Evolutionary conservation across 2,329 filamentous ascomycete species (phyloP).

Genomic region (Aureobasidium namibiae): DNA sequence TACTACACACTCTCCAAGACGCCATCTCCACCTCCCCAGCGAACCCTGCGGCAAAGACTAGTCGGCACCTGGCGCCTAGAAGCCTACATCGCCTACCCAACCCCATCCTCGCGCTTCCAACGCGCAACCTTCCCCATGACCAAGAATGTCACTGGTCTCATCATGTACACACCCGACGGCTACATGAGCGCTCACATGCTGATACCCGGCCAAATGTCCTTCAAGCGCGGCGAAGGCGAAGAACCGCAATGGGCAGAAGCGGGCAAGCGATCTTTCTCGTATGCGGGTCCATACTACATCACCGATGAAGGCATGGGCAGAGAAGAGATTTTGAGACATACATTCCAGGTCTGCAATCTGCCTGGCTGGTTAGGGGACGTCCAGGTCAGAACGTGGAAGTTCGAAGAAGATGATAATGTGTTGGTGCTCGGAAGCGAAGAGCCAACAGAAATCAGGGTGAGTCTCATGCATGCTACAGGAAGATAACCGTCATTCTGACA

Average conservation of each 20-base stretch:
- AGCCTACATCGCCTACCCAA: constrained; percentile 31
- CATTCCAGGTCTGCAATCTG: constrained; percentile 30
- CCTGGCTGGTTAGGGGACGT: constrained; percentile 32
- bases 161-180: constrained; percentile 27
- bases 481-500: no score
- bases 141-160: constrained; percentile 23
- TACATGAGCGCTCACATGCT: constrained; percentile 28
- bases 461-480: no score
- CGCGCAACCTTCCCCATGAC: constrained; percentile 24
- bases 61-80: constrained; percentile 31
- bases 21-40: constrained; percentile 20
- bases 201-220: constrained; percentile 25
- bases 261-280: constrained; percentile 29
- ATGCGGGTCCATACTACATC: constrained; percentile 32
- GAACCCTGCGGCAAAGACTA: constrained; percentile 26
- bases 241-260: constrained; percentile 33
- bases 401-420: constrained; percentile 31
- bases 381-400: constrained; percentile 28
- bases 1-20: constrained; percentile 24
- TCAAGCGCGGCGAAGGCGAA: constrained; percentile 30
- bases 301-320: constrained; percentile 26
- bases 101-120: constrained; percentile 26
- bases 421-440: constrained; percentile 31
- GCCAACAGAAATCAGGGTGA: constrained; percentile 31
- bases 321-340: constrained; percentile 28